Evolutionary conservation across 75 land plant genomes (phyloP).

Genomic region (Picea sitchensis): DNA sequence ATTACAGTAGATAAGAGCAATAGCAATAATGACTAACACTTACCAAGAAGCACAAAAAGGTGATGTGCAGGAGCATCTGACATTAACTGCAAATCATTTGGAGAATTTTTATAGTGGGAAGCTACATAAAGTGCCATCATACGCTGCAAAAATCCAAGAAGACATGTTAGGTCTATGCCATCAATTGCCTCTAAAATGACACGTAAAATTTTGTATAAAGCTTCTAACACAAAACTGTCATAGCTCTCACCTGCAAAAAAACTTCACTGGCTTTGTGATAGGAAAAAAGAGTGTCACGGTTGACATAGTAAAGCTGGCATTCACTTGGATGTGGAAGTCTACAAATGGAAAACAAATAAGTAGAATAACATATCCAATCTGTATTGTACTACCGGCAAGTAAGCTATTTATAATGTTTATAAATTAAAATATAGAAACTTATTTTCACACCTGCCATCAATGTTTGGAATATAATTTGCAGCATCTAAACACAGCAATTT

Average conservation of each 20-base stretch:
- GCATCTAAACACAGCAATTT: slow-evolving; percentile 92
- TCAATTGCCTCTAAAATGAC: slow-evolving; percentile 3
- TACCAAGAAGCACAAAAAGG: slow-evolving; percentile 93
- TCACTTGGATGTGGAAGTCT: slow-evolving; percentile 82
- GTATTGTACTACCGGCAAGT: not conserved
- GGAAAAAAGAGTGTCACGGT: slow-evolving; percentile 96
- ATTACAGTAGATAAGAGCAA: not conserved
- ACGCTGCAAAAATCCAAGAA: slow-evolving; percentile 49
- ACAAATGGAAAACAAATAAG: not conserved
- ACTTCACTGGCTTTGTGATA: slow-evolving; percentile 94
- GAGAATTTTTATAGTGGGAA: slow-evolving; percentile 99
- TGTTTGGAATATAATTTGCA: slow-evolving; percentile 69
- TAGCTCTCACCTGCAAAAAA: slow-evolving; percentile 76
- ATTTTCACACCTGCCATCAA: slow-evolving; percentile 58
- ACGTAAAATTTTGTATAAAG: not conserved
- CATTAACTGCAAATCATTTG: slow-evolving; percentile 96
- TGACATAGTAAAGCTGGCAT: slow-evolving; percentile 95
- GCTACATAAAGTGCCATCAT: slow-evolving; percentile 99
- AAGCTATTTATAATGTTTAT: not conserved
- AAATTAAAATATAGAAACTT: not conserved
- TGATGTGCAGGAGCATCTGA: slow-evolving; percentile 99
- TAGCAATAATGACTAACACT: not conserved
- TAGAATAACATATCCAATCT: not conserved
- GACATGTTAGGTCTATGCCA: not conserved
- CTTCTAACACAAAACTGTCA: not conserved